Percentiles rank a stretch among this genome's conserved stretches.
Conservation (phyloP, 176 grass and related monocot species). For the Puccinellia tenuiflora region DNA sequence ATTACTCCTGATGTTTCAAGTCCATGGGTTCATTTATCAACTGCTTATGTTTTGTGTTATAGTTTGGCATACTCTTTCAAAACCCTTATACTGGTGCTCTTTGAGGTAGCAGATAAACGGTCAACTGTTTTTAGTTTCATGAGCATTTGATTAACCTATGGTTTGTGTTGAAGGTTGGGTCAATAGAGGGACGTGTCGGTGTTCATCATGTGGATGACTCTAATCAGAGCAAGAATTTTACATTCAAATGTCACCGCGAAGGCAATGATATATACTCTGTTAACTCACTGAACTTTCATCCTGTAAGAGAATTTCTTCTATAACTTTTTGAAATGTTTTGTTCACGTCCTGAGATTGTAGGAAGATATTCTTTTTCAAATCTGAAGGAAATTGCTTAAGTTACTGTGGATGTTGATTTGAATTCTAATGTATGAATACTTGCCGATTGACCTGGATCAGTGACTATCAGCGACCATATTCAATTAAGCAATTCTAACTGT, state of each 20-base stretch:
- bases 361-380: neutral
- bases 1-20: neutral
- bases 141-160: neutral
- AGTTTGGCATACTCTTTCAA: neutral
- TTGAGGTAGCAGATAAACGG: neutral
- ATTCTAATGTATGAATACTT: neutral
- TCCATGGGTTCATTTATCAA: neutral
- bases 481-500: slow-evolving; percentile 10
- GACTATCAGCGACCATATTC: slow-evolving; percentile 3
- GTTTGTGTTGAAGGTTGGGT: slow-evolving; percentile 66
- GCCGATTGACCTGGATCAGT: neutral
- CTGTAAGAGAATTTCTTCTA: slow-evolving; percentile 46
- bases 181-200: slow-evolving; percentile 88
- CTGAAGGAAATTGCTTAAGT: neutral
- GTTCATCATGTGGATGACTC: slow-evolving; percentile 91
- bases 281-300: slow-evolving; percentile 89
- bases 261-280: slow-evolving; percentile 75
- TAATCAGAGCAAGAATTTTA: slow-evolving; percentile 87
- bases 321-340: slow-evolving; percentile 5
- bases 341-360: neutral
- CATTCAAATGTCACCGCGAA: slow-evolving; percentile 93
- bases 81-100: neutral
- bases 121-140: neutral
- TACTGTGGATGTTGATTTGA: neutral
- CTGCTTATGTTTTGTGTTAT: slow-evolving; percentile 8